phyloP scores from a whole-genome alignment of 768 basidiomycete genomes.

The Tubosaeta sp. region DNA sequence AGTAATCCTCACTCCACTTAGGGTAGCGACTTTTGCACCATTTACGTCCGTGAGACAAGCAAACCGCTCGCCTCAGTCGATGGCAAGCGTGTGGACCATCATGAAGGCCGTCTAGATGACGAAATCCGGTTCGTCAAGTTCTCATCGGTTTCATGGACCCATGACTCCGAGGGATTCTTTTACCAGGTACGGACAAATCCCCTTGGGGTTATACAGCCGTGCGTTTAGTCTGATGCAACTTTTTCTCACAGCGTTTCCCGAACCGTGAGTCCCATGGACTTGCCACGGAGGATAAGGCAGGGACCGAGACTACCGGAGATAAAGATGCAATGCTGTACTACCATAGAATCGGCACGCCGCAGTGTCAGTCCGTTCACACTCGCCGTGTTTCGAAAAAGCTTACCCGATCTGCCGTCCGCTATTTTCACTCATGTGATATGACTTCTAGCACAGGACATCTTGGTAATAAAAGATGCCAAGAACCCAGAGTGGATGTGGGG shows the following conservation, averaged over 20 bases:
- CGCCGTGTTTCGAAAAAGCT: constrained; percentile 7
- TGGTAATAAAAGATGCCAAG: constrained; percentile 59
- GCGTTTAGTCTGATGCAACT: constrained; percentile 1
- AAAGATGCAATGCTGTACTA: constrained; percentile 72
- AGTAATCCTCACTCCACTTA: constrained; percentile 22
- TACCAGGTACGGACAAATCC: constrained; percentile 51
- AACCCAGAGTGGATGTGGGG: constrained; percentile 67
- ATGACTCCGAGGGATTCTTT: constrained; percentile 79
- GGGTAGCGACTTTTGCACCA: constrained; percentile 72
- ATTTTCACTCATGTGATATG: constrained; percentile 3
- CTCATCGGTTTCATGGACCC: constrained; percentile 66
- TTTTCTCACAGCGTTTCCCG: constrained; percentile 49
- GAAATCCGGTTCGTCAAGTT: constrained; percentile 76
- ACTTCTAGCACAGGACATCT: constrained; percentile 56
- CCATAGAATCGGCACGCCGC: constrained; percentile 66
- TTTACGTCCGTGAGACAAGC: constrained; percentile 62
- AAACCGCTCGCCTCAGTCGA: constrained; percentile 48
- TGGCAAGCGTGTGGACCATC: constrained; percentile 37
- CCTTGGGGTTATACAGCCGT: too few species aligned
- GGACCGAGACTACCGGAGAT: constrained; percentile 59
- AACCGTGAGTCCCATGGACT: constrained; percentile 42
- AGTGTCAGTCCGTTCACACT: constrained; percentile 41
- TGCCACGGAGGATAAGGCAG: constrained; percentile 46
- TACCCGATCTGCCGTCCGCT: background rate
- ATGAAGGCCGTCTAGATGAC: constrained; percentile 55